phyloP scores from a whole-genome alignment of 768 basidiomycete species.

The Tephrocybe sp. region DNA sequence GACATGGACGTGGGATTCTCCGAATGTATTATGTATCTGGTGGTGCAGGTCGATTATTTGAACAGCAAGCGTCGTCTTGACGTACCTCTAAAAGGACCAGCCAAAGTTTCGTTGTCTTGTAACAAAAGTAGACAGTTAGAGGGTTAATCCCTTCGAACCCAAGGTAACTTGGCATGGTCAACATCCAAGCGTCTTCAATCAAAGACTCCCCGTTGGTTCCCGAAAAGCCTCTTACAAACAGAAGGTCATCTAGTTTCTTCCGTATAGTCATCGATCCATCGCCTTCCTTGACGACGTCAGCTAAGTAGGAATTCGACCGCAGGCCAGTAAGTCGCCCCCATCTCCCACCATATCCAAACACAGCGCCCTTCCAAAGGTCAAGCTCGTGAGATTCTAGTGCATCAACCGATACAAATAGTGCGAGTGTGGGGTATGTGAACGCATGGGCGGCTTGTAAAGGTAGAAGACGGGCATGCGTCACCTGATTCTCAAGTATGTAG shows the following conservation, averaged over 20 bases:
- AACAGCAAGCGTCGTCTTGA: too few species aligned
- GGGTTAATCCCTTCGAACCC: constrained; percentile 75
- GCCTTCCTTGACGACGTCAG: constrained; percentile 16
- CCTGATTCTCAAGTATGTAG: constrained; percentile 52
- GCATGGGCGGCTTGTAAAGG: constrained; percentile 48
- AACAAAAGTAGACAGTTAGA: constrained; percentile 67
- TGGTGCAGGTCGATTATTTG: too few species aligned
- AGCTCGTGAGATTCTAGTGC: constrained; percentile 47
- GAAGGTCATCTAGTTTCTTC: constrained; percentile 38
- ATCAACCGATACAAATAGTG: constrained; percentile 55
- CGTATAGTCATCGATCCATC: constrained; percentile 28
- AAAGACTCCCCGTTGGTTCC: constrained; percentile 10
- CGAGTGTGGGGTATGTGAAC: constrained; percentile 62
- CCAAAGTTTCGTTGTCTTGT: constrained; percentile 38
- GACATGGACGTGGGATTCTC: constrained; percentile 63
- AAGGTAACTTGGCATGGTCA: constrained; percentile 71
- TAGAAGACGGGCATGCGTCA: constrained; percentile 53
- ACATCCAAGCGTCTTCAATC: constrained; percentile 62
- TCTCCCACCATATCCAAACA: constrained; percentile 56
- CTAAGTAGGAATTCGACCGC: constrained; percentile 45
- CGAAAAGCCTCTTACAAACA: constrained; percentile 29
- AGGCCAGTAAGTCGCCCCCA: constrained; percentile 48
- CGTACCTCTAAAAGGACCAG: constrained; percentile 58
- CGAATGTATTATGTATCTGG: constrained; percentile 79
- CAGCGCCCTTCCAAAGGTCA: constrained; percentile 45